Conservation (phyloP, 2,329 filamentous ascomycete genomes). For the Penicillium sp. region DNA sequence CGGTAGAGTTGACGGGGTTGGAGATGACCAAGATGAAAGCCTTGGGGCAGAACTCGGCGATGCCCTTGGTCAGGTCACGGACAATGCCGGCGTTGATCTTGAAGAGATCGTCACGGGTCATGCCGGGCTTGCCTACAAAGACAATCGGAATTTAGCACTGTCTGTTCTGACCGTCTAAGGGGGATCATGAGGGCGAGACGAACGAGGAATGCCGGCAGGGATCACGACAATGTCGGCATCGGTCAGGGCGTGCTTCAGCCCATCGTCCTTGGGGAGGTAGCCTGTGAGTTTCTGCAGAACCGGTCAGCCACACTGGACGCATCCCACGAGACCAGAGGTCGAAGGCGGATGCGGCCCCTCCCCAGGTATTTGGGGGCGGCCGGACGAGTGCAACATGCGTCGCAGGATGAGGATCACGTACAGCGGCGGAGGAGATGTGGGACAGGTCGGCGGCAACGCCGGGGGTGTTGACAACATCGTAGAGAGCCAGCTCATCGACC, state of each 20-base stretch:
- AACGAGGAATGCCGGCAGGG: slow-evolving; percentile 95
- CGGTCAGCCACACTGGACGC: slow-evolving; percentile 22
- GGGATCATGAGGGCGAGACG: slow-evolving; percentile 32
- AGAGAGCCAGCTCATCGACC: slow-evolving; percentile 88
- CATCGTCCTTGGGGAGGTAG: slow-evolving; percentile 79
- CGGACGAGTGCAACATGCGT: background rate
- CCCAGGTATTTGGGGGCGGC: no score
- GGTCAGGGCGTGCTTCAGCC: slow-evolving; percentile 80
- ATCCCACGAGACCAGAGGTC: background rate
- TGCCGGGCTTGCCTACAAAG: slow-evolving; percentile 83
- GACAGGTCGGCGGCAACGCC: slow-evolving; percentile 94
- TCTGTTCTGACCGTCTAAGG: background rate
- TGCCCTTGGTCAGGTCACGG: slow-evolving; percentile 81
- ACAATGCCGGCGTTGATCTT: slow-evolving; percentile 99
- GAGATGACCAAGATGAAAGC: slow-evolving; percentile 96
- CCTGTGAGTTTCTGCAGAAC: slow-evolving; percentile 68
- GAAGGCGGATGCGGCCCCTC: background rate
- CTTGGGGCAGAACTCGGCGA: slow-evolving; percentile 83
- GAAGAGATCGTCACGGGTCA: slow-evolving; percentile 99
- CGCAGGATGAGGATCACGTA: slow-evolving; percentile 43
- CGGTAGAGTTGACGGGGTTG: slow-evolving; percentile 98
- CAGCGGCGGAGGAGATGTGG: slow-evolving; percentile 87
- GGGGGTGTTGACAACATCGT: slow-evolving; percentile 98
- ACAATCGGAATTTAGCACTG: slow-evolving; percentile 5
- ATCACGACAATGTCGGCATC: slow-evolving; percentile 95